Percentiles rank a stretch among this genome's conserved stretches.
These are phyloP conservation scores for Sugiyamaella lignohabitans DNA, from an alignment of 805 yeast species.

Conservation along the genomic window DNA sequence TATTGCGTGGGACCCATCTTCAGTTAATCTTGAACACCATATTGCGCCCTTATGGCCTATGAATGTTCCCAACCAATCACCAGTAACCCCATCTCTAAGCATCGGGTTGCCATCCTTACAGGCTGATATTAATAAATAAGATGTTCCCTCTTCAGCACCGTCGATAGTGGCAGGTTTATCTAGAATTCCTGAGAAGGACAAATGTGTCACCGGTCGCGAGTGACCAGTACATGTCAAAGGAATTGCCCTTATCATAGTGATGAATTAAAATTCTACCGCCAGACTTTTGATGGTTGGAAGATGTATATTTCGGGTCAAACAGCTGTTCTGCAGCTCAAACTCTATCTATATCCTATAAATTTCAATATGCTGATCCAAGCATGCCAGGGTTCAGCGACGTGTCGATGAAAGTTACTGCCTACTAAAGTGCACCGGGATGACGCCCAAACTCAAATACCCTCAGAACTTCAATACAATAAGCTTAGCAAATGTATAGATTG, in stretches of 20 bases:
- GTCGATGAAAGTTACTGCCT: no score
- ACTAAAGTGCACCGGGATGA: no score
- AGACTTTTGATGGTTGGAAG: no score
- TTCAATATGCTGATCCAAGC: no score
- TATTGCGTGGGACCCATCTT: constrained; percentile 21
- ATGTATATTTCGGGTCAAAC: no score
- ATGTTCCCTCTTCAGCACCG: constrained; percentile 1
- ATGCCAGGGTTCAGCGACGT: no score
- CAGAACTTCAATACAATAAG: no score
- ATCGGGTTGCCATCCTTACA: constrained; percentile 34
- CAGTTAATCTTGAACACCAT: constrained; percentile 28
- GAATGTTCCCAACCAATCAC: constrained; percentile 34
- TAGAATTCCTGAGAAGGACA: constrained; percentile 23
- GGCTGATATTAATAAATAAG: constrained; percentile 27
- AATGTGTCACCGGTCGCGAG: constrained; percentile 32
- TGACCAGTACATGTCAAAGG: constrained; percentile 34
- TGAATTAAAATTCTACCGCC: no score
- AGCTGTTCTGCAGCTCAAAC: no score
- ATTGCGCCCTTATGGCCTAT: constrained; percentile 33
- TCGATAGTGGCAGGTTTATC: constrained; percentile 7
- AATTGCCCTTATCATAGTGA: constrained; percentile 23
- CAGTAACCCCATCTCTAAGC: constrained; percentile 31
- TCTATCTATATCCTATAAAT: no score
- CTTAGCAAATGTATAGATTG: no score
- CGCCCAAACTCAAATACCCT: no score